phyloP scores from a whole-genome alignment of 2,329 filamentous ascomycete species.

The Anthostomella pinea region DNA sequence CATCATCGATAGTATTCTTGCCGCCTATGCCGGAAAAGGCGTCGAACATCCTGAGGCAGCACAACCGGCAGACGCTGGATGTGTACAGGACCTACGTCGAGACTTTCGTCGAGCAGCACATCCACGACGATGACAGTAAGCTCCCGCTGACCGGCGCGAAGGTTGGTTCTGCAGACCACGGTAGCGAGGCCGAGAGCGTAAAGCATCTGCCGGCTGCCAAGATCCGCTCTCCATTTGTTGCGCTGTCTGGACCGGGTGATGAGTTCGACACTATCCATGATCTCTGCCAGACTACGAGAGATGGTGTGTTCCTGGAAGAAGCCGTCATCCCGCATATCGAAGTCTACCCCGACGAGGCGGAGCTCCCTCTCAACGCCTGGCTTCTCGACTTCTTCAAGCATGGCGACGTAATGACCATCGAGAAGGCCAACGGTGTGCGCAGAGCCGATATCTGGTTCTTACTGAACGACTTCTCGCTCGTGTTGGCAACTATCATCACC shows the following conservation, averaged over 20 bases:
- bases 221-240: not conserved
- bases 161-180: not conserved
- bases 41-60: not conserved
- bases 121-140: not conserved
- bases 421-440: not conserved
- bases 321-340: not conserved
- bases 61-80: conserved; percentile 1
- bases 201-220: not conserved
- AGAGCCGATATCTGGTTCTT: not conserved
- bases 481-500: not conserved
- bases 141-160: not conserved
- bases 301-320: conserved; percentile 1
- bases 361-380: not conserved
- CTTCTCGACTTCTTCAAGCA: conserved; percentile 2
- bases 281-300: not conserved
- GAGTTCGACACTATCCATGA: not conserved
- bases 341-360: not conserved
- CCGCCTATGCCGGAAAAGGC: not conserved
- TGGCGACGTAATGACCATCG: not conserved
- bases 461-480: conserved; percentile 1
- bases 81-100: not conserved
- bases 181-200: not conserved
- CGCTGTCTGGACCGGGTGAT: not conserved
- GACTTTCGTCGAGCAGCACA: not conserved
- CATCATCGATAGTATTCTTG: conserved; percentile 1